Evolutionary conservation across 108 stramenopile species (phyloP).

Genomic region (Cylindrotheca fusiformis): DNA sequence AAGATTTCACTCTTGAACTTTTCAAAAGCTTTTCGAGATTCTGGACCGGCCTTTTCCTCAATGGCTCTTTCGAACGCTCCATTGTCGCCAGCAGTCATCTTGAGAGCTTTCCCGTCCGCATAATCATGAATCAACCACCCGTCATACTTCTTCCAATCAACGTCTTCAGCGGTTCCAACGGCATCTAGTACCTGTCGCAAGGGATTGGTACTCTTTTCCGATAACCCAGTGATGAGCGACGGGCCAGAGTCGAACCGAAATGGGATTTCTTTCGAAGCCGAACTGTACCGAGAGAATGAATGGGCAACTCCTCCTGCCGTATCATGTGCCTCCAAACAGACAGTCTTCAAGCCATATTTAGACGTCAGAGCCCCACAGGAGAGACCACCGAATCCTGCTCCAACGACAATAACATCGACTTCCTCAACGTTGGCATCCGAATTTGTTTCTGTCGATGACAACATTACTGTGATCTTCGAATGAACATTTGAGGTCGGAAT

Average conservation of each 20-base stretch:
- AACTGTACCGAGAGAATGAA: conserved; percentile 58
- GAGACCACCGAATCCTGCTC: conserved; percentile 84
- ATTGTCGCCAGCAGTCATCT: conserved; percentile 54
- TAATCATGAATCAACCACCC: conserved; percentile 75
- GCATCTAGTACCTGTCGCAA: conserved; percentile 85
- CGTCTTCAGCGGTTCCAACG: conserved; percentile 50
- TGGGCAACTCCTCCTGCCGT: conserved; percentile 82
- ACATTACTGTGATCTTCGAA: no score
- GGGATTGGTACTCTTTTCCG: conserved; percentile 66
- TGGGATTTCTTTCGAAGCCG: conserved; percentile 32
- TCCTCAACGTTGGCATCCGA: conserved; percentile 42
- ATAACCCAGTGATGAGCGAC: conserved; percentile 57
- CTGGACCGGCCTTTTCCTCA: conserved; percentile 53
- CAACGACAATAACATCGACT: conserved; percentile 78
- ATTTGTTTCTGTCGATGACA: no score
- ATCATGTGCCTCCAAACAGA: conserved; percentile 86
- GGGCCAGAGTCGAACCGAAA: conserved; percentile 73
- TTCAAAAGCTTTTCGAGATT: conserved; percentile 42
- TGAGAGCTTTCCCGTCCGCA: conserved; percentile 52
- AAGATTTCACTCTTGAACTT: conserved; percentile 48
- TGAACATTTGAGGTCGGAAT: no score
- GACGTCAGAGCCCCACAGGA: conserved; percentile 72
- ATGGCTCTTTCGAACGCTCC: conserved; percentile 52
- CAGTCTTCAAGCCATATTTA: conserved; percentile 66
- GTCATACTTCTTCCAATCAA: conserved; percentile 54